phyloP scores from a whole-genome alignment of 495 filamentous ascomycete species.

The Sabuloglossum arenarium region DNA sequence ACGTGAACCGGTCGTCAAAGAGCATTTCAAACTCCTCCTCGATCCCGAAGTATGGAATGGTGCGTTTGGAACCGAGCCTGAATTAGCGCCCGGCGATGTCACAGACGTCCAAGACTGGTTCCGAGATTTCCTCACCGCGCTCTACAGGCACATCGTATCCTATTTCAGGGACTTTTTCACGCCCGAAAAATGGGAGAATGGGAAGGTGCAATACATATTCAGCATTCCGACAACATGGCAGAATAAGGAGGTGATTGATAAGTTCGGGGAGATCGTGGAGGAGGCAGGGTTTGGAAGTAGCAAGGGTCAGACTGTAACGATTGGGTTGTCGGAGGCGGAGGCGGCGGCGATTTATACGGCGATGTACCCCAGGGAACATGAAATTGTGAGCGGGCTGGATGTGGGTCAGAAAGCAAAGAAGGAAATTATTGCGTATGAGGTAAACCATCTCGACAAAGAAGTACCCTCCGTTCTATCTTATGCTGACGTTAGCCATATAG shows the following conservation, averaged over 20 bases:
- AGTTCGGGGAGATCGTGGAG: slow-evolving; percentile 12
- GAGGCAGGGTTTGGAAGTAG: slow-evolving; percentile 15
- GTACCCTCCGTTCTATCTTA: slow-evolving; percentile 4
- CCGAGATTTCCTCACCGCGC: slow-evolving; percentile 13
- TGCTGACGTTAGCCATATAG: slow-evolving; percentile 7
- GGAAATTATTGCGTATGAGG: background rate
- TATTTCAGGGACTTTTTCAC: slow-evolving; percentile 13
- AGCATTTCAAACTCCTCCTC: slow-evolving; percentile 11
- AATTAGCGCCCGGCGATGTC: background rate
- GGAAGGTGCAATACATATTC: slow-evolving; percentile 20
- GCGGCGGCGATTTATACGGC: slow-evolving; percentile 21
- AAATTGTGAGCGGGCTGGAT: background rate
- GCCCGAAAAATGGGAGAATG: slow-evolving; percentile 11
- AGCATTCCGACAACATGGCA: slow-evolving; percentile 20
- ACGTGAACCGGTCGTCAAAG: slow-evolving; percentile 18
- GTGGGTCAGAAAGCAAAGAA: background rate
- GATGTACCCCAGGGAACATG: slow-evolving; percentile 1
- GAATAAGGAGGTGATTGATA: slow-evolving; percentile 12
- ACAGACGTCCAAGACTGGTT: slow-evolving; percentile 18
- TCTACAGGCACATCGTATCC: slow-evolving; percentile 16
- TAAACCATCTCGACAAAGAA: slow-evolving; percentile 4
- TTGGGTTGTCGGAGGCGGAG: slow-evolving; percentile 21
- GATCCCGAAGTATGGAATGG: slow-evolving; percentile 14
- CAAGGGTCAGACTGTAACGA: slow-evolving; percentile 11
- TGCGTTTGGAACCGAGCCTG: slow-evolving; percentile 10